Conservation (phyloP, 1,284 basidiomycete genomes). For the Irpex sp. region DNA sequence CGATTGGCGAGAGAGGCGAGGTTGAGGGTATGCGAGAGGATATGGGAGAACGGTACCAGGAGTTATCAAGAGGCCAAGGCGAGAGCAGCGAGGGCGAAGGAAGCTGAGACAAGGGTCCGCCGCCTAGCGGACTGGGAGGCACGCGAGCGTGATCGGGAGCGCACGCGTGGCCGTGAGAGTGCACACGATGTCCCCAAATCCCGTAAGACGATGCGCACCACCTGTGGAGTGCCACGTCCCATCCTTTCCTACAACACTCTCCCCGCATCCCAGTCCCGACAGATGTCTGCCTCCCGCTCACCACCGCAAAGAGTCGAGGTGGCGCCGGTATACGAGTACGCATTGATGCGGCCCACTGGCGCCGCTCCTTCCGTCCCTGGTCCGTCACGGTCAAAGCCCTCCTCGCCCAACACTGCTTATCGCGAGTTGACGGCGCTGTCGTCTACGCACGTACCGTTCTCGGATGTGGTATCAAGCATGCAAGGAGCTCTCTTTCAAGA, state of each 20-base stretch:
- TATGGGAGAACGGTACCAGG: slow-evolving; percentile 50
- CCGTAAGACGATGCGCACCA: slow-evolving; percentile 15
- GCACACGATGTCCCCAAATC: slow-evolving; percentile 3
- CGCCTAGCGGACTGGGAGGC: slow-evolving; percentile 27
- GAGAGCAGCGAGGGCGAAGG: slow-evolving; percentile 32
- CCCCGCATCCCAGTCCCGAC: slow-evolving; percentile 19
- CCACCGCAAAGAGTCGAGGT: slow-evolving; percentile 13
- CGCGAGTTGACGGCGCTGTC: slow-evolving; percentile 20
- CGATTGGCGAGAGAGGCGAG: slow-evolving; percentile 38
- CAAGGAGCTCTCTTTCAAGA: slow-evolving; percentile 57
- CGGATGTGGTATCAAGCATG: slow-evolving; percentile 56
- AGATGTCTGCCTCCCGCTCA: slow-evolving; percentile 12
- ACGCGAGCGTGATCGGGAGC: slow-evolving; percentile 28
- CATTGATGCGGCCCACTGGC: slow-evolving; percentile 20
- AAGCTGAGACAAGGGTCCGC: slow-evolving; percentile 30
- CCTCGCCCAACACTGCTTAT: slow-evolving; percentile 19
- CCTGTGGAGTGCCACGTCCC: slow-evolving; percentile 20
- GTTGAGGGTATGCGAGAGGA: slow-evolving; percentile 42
- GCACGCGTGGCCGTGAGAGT: slow-evolving; percentile 25
- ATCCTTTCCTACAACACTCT: slow-evolving; percentile 27
- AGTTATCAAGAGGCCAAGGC: slow-evolving; percentile 39
- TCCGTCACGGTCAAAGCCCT: slow-evolving; percentile 13
- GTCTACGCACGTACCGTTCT: slow-evolving; percentile 35
- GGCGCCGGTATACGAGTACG: slow-evolving; percentile 18
- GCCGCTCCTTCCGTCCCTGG: slow-evolving; percentile 12